These are phyloP conservation scores for Monilinia polystroma DNA, from an alignment of 2,329 filamentous ascomycete genomes.

Conservation along the genomic window DNA sequence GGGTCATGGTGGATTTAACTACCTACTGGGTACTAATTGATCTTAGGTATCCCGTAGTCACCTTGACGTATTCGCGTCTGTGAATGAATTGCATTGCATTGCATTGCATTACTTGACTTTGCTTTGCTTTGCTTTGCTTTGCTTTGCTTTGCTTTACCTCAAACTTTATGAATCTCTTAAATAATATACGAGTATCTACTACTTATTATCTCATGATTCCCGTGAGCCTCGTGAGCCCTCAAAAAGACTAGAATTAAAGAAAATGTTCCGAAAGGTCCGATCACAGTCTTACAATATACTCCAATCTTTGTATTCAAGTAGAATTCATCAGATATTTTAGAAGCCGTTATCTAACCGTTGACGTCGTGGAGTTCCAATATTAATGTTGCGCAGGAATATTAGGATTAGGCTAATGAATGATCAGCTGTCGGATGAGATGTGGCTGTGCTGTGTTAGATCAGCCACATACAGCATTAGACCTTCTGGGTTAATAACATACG, in stretches of 20 bases:
- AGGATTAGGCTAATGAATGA: not conserved
- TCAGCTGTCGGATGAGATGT: constrained; percentile 12
- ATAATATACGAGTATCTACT: not conserved
- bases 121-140: no score
- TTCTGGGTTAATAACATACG: not conserved
- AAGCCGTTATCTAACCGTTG: no score
- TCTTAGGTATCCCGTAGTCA: no score
- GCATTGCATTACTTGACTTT: no score
- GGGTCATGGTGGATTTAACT: not conserved
- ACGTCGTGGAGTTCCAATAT: not conserved
- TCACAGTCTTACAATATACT: not conserved
- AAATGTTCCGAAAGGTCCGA: not conserved
- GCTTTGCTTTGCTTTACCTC: not conserved
- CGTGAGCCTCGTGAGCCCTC: no score
- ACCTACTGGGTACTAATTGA: not conserved
- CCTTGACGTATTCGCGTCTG: not conserved
- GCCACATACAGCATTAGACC: not conserved
- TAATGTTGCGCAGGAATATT: not conserved
- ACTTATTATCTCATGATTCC: no score
- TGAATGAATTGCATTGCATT: not conserved
- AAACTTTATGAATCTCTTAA: not conserved
- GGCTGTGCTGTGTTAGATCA: constrained; percentile 4
- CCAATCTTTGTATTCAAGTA: not conserved
- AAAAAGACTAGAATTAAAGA: not conserved
- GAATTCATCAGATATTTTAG: not conserved